phyloP scores from a whole-genome alignment of 2,329 filamentous ascomycete genomes.

The Colletotrichum godetiae region DNA sequence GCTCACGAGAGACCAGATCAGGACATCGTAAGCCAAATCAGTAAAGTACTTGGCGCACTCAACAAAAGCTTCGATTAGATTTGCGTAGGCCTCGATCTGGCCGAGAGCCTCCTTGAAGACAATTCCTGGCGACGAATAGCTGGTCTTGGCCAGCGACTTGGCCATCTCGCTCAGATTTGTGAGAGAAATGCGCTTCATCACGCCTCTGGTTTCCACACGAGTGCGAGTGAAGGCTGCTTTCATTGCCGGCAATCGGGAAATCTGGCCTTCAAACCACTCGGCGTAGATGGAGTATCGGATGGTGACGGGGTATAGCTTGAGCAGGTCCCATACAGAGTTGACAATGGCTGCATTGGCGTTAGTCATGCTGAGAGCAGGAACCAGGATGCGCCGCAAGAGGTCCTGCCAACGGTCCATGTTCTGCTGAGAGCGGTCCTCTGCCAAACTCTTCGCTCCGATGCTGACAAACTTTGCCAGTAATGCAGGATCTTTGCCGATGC shows the following conservation, averaged over 20 bases:
- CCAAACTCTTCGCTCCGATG: slow-evolving; percentile 83
- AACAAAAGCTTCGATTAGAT: slow-evolving; percentile 93
- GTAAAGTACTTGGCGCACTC: slow-evolving; percentile 96
- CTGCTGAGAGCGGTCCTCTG: slow-evolving; percentile 73
- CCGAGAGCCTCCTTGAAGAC: slow-evolving; percentile 90
- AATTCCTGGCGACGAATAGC: slow-evolving; percentile 88
- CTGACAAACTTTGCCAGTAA: slow-evolving; percentile 85
- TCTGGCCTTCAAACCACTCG: slow-evolving; percentile 89
- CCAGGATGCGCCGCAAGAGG: slow-evolving; percentile 83
- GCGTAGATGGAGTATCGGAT: slow-evolving; percentile 90
- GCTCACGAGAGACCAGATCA: slow-evolving; percentile 92
- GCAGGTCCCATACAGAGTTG: slow-evolving; percentile 86
- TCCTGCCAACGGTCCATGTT: slow-evolving; percentile 87
- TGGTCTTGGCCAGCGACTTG: slow-evolving; percentile 89
- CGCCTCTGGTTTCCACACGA: slow-evolving; percentile 81
- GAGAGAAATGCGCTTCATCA: slow-evolving; percentile 89
- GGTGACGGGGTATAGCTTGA: slow-evolving; percentile 81
- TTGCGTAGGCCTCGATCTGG: slow-evolving; percentile 94
- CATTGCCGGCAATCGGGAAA: slow-evolving; percentile 81
- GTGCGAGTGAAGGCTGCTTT: slow-evolving; percentile 82
- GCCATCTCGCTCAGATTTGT: slow-evolving; percentile 90
- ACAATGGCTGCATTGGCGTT: slow-evolving; percentile 86
- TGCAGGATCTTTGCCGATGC: slow-evolving; percentile 85
- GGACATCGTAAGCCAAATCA: slow-evolving; percentile 88
- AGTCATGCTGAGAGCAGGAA: slow-evolving; percentile 88